Base-by-base conservation (phyloP, 495 filamentous ascomycete species). In the Pyronema domesticum region DNA sequence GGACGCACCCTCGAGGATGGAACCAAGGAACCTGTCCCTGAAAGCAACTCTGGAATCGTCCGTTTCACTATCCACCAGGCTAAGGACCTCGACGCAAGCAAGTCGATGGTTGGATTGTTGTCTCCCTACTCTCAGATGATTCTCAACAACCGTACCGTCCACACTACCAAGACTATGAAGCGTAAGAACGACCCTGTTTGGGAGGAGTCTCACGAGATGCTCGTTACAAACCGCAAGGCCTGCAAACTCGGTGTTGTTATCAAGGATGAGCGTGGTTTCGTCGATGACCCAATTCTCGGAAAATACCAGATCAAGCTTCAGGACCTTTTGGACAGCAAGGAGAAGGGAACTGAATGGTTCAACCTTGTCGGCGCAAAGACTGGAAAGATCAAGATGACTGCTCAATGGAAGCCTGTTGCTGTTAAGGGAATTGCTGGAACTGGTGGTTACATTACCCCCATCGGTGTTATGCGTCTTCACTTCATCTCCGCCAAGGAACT, bases 111-210 rank as follows among this genome's bases (percentile, higher is more conserved):
- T 56, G 91, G 89, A 17, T 75, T 80, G 55, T 79, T 98, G 30
- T 94, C 84, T 65, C 91, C 91, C 4, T 99, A 96, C 64, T 88
- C 83, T 19, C 74, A 80, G 33, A 73, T 96, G 23, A 73, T 93
- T 4, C 75, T 99, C 55, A 96, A 99, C 64, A 81, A 83, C 23
- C 94, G 88, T 69, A 81, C 89, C 59, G 76, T 96, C 11, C 83
- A 89, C 58, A 74, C 74, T 44, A 88, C 86, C 33, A 83, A 83
- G 67, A 94, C 84, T 62, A 74, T 95, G 56, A 96, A 95, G 75
- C 82, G 89, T 33, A 95, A 86, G 53, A 99, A 96, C 71, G 88
- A 91, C 63, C 91, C 91, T 6, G 82, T 95, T 57, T 99, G 85
- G 78, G 82, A 87, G 37, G 83, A 82, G 1, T 81, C 81, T 55